Evolutionary conservation across 768 basidiomycete species (phyloP).

Genomic region (Kwoniella botswanensis): DNA sequence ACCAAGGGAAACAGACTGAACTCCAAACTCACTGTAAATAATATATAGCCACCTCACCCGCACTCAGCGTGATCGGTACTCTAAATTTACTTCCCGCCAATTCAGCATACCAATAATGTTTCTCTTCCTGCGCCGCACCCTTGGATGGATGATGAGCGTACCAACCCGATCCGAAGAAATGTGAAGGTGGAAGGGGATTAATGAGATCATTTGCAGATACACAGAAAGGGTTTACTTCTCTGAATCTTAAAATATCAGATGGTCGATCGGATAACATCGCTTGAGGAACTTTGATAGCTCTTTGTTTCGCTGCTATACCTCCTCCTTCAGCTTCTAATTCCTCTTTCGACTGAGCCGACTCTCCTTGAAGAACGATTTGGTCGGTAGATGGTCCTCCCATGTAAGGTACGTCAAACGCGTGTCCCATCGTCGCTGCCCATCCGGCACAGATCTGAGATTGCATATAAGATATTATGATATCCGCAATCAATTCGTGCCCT

Average conservation of each 20-base stretch:
- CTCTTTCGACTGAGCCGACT: constrained; percentile 27
- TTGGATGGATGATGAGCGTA: constrained; percentile 71
- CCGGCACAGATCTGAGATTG: constrained; percentile 84
- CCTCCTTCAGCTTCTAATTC: constrained; percentile 40
- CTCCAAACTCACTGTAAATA: constrained; percentile 65
- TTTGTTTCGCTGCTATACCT: constrained; percentile 58
- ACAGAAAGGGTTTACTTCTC: constrained; percentile 89
- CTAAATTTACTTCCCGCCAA: constrained; percentile 79
- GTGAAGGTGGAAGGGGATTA: constrained; percentile 88
- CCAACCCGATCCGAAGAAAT: constrained; percentile 96
- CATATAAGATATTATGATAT: constrained; percentile 85
- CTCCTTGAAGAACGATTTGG: constrained; percentile 15
- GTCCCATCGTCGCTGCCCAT: constrained; percentile 75
- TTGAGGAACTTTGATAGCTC: constrained; percentile 68
- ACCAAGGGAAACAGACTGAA: constrained; percentile 20
- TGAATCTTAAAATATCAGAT: constrained; percentile 64
- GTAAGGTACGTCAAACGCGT: constrained; percentile 69
- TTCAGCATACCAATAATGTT: constrained; percentile 89
- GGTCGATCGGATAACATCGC: constrained; percentile 70
- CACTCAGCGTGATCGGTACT: constrained; percentile 78
- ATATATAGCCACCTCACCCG: constrained; percentile 91
- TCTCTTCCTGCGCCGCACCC: constrained; percentile 62
- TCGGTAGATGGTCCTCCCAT: constrained; percentile 59
- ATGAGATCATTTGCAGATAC: constrained; percentile 95
- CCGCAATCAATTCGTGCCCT: constrained; percentile 86